Evolutionary conservation across 1,139 yeast genomes (phyloP), one percentile per base, ranked within the genome.

Genomic region (Yamadazyma membranifaciens): DNA sequence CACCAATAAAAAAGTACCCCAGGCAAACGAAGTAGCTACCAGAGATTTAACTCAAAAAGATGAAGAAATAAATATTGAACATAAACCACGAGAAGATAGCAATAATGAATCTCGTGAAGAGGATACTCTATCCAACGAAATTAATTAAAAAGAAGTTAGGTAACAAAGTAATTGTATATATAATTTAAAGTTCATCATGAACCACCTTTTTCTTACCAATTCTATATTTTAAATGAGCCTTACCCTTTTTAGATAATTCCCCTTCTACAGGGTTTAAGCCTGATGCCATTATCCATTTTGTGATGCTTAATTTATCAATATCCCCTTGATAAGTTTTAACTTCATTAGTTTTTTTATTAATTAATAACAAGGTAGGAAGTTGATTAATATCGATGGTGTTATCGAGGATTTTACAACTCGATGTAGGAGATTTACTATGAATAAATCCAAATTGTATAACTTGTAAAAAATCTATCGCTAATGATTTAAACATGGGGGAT

Each of bases 381-480:
- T 46, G 17, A 1, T 65, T 57, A 3, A 67, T 34, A 22, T 52
- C 54, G 5, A 63, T 48, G 13, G 50, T 47, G 4, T 49, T 65
- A 12, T 54, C 57, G 11, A 65, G 37, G 1, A 47, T 28, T 12
- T n/a, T n/a, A 27, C 14, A 41, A 6, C 40, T 33, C 2, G 42
- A 28, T 6, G 24, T 6, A 7, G 24, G 24, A 9, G 47, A 42
- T 29, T 56, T 47, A 7, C 47, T 35, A 7, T 48, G 44, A n/a
- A 62, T 46, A 54, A 59, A 48, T 4, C 63, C 72, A 45, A 72
- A 61, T 29, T 60, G 58, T 17, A 61, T 55, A 0, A 55, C 42
- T 5, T 51, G 59, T 29, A 84, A 60, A 60, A 81, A 86, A 55
- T 91, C 96, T 40, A 86, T 73, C 3, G 95, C 92, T 49, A 91